Evolutionary conservation across 768 basidiomycete genomes (phyloP), one percentile per base, ranked within the genome.

Genomic region (Udeniomyces megalosporus): DNA sequence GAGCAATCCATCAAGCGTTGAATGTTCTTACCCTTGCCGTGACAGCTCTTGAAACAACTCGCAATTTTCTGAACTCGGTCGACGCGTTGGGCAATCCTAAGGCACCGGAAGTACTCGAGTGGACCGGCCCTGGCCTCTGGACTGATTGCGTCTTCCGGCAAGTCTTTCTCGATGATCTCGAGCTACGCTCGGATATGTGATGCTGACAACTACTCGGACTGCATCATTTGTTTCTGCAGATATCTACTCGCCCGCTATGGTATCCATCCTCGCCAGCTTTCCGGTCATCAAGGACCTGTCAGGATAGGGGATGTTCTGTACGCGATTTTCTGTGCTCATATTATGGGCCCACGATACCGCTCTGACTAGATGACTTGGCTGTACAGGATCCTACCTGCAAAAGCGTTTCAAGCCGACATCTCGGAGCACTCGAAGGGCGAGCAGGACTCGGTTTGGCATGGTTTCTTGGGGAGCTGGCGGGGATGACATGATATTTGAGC

Each of bases 341-440:
- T 35, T 32, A n/a, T 2, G 20, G 31, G 17, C 17, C 0, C 22
- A 12, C 4, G 22, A 6, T 32, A 7, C 14, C 51, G 4, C 51
- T 15, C 35, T 20, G 50, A 8, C 22, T 31, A 5, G 28, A n/a
- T 7, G 8, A 5, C 26, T 52, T 17, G n/a, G 4, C 53, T 11
- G 11, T 6, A 11, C 2, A 54, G 53, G 17, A 52, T 63, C 28
- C 49, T 63, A 5, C 62, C 62, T 1, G 34, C 38, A 14, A 24
- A 56, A 10, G 26, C 56, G 12, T 57, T 63, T 26, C 62, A 63
- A 42, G 62, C 62, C 14, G 62, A 63, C 42, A 48, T 63, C 29
- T 58, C 56, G 15, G 62, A 63, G 34, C 56, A 46, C 35, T 12
- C 49, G 17, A 38, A 47, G 29, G 56, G 56, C 15, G 5, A 42